Evolutionary conservation across 176 grass and related monocot genomes (phyloP).

Genomic region (Musa troglodytarum): DNA sequence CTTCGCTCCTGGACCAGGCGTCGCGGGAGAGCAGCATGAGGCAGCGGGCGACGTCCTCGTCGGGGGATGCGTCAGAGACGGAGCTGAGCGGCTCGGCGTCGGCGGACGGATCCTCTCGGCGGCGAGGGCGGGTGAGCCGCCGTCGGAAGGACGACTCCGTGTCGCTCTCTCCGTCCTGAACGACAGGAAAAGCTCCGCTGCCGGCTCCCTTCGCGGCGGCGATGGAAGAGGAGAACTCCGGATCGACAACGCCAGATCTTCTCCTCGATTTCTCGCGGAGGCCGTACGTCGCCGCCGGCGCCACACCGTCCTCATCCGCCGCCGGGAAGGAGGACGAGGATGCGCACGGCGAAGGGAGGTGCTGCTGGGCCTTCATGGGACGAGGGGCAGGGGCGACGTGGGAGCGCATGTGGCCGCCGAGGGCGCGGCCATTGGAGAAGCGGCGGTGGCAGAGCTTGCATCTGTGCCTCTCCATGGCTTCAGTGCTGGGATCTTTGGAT

Average conservation of each 20-base stretch:
- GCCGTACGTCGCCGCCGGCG: neutral
- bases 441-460: constrained; percentile 83
- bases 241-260: constrained; percentile 5
- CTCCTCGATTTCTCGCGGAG: constrained; percentile 7
- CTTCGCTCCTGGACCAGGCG: constrained; percentile 26
- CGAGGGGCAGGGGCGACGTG: constrained; percentile 27
- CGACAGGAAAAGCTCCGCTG: neutral
- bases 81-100: constrained; percentile 43
- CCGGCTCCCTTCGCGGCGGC: neutral
- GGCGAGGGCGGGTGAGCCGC: neutral
- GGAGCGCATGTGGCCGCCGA: constrained; percentile 70
- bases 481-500: too few species aligned
- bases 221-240: neutral
- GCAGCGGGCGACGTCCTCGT: constrained; percentile 51
- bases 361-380: too few species aligned
- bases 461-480: constrained; percentile 55
- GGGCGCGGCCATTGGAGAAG: constrained; percentile 76
- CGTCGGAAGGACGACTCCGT: constrained; percentile 48
- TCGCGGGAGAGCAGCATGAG: constrained; percentile 68
- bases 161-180: constrained; percentile 64
- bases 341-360: neutral
- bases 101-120: neutral
- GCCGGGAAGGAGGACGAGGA: neutral
- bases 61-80: constrained; percentile 54
- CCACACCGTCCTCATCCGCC: neutral